Evolutionary conservation across 192 early-diverging fungal genomes (phyloP).

Genomic region (Chytriomyces confervae): DNA sequence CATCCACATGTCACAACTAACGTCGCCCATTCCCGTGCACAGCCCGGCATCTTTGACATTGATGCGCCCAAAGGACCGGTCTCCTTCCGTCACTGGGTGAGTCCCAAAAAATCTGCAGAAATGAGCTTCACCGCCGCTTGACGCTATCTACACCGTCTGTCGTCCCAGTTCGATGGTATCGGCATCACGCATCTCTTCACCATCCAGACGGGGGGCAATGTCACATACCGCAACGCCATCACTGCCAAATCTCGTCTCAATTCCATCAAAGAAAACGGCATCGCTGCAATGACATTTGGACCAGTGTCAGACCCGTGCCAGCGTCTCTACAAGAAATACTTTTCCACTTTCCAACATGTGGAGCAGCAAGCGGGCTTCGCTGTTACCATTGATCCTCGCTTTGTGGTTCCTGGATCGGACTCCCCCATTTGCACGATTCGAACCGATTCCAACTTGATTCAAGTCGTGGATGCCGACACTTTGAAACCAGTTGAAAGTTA

Average conservation of each 20-base stretch:
- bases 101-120: background rate
- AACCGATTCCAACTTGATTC: conserved; percentile 14
- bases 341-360: background rate
- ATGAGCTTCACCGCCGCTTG: background rate
- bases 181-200: conserved; percentile 15
- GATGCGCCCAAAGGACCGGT: background rate
- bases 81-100: conserved; percentile 19
- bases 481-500: background rate
- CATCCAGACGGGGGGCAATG: background rate
- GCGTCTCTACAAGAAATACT: background rate
- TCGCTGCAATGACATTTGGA: background rate
- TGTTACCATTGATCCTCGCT: conserved; percentile 5
- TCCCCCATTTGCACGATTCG: background rate
- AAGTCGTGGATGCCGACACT: background rate
- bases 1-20: too few species aligned
- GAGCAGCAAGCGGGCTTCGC: background rate
- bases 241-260: conserved; percentile 4
- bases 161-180: conserved; percentile 20
- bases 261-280: background rate
- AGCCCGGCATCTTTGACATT: conserved; percentile 4
- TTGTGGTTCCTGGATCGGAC: conserved; percentile 11
- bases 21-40: too few species aligned
- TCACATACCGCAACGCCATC: conserved; percentile 23
- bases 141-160: background rate
- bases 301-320: conserved; percentile 12